Evolutionary conservation across 1,284 basidiomycete species (phyloP), one percentile per base, ranked within the genome.

Genomic region (Boletus nobilissimus): DNA sequence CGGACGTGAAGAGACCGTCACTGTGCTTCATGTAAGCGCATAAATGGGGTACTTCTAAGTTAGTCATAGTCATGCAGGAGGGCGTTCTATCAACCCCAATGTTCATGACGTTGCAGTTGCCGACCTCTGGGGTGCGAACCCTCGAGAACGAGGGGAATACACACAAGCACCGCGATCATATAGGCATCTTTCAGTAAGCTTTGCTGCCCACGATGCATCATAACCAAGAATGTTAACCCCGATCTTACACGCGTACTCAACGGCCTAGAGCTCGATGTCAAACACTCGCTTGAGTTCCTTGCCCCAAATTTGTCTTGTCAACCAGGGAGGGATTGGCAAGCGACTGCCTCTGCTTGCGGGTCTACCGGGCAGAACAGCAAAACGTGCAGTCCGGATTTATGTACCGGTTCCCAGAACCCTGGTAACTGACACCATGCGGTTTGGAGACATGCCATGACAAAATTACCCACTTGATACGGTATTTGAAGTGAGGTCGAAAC

Each of bases 341-440:
- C 77, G 75, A 73, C 64, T 83, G 66, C 64, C 68, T 71, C 60
- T 77, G 36, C 73, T 67, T 76, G 86, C 80, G 86, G 85, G 85
- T 76, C 86, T 86, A 85, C 84, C 84, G 86, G 84, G 83, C 76
- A 82, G 84, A 73, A 76, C 76, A 70, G 39, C 66, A 80, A 75
- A 83, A 82, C 82, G 75, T 79, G 80, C 66, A 70, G 72, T 77
- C 70, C 82, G 70, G 76, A 84, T 78, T 77, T 80, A 82, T 81
- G 76, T 46, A 70, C 75, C 78, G 76, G 72, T 78, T 84, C 78
- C 85, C 79, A 72, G 73, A 79, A 78, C 78, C 79, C 78, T 83
- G 80, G 80, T 80, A 86, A 82, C 80, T 70, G 71, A 79, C 38
- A 73, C 78, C 84, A 86, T 84, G 85, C 76, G 79, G 78, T 82